Percentiles rank a stretch among this genome's conserved stretches.
Evolutionary conservation across 140 eudicot genomes (phyloP).

Genomic region (Senecio squalidus): DNA sequence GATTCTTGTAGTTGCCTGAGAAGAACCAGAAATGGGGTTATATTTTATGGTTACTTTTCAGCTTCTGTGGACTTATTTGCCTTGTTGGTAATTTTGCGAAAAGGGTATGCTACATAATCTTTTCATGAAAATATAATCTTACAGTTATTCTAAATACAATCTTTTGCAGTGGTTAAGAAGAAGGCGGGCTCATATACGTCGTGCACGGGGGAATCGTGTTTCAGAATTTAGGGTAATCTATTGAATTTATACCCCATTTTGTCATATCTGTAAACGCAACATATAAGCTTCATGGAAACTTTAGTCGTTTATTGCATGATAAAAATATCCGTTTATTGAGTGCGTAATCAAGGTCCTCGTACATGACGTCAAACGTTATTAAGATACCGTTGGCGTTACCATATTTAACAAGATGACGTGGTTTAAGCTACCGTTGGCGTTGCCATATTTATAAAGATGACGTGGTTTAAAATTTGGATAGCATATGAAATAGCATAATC

Average conservation of each 20-base stretch:
- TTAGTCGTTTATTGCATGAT: background rate
- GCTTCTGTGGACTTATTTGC: slow-evolving; percentile 87
- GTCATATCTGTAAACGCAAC: background rate
- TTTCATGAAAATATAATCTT: slow-evolving; percentile 3
- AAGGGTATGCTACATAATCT: slow-evolving; percentile 42
- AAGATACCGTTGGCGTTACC: background rate
- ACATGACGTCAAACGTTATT: background rate
- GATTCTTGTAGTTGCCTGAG: slow-evolving; percentile 70
- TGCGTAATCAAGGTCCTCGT: background rate
- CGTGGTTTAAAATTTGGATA: too few species aligned
- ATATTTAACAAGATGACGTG: background rate
- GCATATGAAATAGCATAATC: background rate
- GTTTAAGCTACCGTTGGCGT: too few species aligned
- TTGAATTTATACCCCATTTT: background rate
- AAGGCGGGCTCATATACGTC: slow-evolving; percentile 68
- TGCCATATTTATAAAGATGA: too few species aligned
- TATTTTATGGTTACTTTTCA: slow-evolving; percentile 86
- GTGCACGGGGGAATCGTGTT: slow-evolving; percentile 73
- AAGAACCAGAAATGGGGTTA: slow-evolving; percentile 91
- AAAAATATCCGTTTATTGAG: background rate
- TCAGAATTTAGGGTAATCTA: slow-evolving; percentile 72
- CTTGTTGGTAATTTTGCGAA: slow-evolving; percentile 62
- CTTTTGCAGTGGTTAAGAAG: slow-evolving; percentile 77
- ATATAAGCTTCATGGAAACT: slow-evolving; percentile 4
- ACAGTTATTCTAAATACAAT: background rate